phyloP scores from a whole-genome alignment of 2,329 filamentous ascomycete genomes.

The Xylaria polymorpha region DNA sequence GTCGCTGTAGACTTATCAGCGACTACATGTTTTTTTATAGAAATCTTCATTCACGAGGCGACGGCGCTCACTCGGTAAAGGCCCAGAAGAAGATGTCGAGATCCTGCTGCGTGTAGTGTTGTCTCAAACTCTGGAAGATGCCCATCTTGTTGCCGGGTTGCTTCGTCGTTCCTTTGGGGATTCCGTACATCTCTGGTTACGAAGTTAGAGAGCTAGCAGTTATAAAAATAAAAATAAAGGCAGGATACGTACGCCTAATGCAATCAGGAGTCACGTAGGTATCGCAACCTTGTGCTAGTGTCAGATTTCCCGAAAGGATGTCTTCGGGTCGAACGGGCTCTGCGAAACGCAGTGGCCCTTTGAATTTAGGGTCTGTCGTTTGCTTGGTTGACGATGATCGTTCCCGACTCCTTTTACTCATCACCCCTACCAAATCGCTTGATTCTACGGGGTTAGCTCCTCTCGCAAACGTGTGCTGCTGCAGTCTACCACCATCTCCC shows the following conservation, averaged over 20 bases:
- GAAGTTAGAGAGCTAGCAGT: slow-evolving; percentile 7
- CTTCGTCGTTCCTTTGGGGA: slow-evolving; percentile 50
- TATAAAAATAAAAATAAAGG: too few relatives aligned
- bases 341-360: slow-evolving; percentile 41
- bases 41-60: too few relatives aligned
- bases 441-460: slow-evolving; percentile 23
- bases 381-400: slow-evolving; percentile 19
- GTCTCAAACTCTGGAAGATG: slow-evolving; percentile 56
- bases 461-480: slow-evolving; percentile 40
- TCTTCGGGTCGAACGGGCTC: slow-evolving; percentile 41
- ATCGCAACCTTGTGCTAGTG: slow-evolving; percentile 43
- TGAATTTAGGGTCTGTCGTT: slow-evolving; percentile 35
- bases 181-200: slow-evolving; percentile 50
- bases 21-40: background rate
- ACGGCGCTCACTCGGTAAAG: slow-evolving; percentile 44
- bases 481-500: slow-evolving; percentile 40
- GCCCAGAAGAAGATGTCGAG: slow-evolving; percentile 53
- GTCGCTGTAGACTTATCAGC: slow-evolving; percentile 38
- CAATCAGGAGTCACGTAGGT: slow-evolving; percentile 47
- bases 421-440: slow-evolving; percentile 27
- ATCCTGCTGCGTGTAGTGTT: slow-evolving; percentile 56
- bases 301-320: slow-evolving; percentile 41
- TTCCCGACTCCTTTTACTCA: slow-evolving; percentile 37
- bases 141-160: slow-evolving; percentile 54
- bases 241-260: slow-evolving; percentile 42